Evolutionary conservation across 2,329 filamentous ascomycete genomes (phyloP).

Genomic region (Botrytis galanthina): DNA sequence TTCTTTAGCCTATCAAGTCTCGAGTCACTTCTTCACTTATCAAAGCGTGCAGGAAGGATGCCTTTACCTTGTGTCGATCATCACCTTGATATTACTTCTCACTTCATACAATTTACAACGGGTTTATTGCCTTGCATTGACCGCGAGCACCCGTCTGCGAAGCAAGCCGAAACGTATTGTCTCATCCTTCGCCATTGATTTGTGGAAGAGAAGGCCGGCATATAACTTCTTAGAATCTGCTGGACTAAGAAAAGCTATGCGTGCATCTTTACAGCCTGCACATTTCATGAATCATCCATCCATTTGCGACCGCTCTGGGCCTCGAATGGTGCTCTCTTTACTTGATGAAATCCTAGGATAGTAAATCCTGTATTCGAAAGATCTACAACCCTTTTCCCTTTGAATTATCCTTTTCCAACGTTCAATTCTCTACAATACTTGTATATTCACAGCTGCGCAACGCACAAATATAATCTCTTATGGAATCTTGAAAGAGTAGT

Average conservation of each 20-base stretch:
- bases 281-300: not conserved
- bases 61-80: not conserved
- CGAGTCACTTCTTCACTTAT: not conserved
- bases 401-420: not conserved
- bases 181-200: not conserved
- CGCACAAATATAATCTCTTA: not conserved
- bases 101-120: not conserved
- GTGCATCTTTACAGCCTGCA: not conserved
- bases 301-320: not conserved
- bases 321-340: not conserved
- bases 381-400: not conserved
- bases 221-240: not conserved
- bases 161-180: not conserved
- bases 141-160: not conserved
- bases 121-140: not conserved
- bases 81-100: not conserved
- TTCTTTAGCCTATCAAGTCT: not conserved
- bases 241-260: not conserved
- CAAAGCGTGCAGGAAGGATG: slow-evolving; percentile 4
- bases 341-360: not conserved
- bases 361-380: not conserved
- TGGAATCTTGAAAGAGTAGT: not conserved
- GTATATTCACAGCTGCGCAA: not conserved
- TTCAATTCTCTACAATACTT: not conserved
- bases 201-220: not conserved